These are phyloP conservation scores for Fraxinus baroniana DNA, from an alignment of 305 asterid genomes.

Conservation along the genomic window DNA sequence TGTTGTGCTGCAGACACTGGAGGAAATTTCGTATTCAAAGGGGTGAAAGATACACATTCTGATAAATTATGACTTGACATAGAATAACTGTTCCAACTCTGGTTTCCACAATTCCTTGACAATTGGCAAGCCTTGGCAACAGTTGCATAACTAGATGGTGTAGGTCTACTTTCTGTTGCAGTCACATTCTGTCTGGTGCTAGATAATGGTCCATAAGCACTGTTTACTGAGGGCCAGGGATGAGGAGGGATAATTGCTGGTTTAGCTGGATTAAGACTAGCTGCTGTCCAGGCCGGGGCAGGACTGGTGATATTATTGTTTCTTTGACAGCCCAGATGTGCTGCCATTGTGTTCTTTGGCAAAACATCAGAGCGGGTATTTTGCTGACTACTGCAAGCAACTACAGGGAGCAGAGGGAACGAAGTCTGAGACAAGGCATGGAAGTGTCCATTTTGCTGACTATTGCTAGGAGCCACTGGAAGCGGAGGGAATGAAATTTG, in stretches of 20 bases:
- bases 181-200: slow-evolving; percentile 45
- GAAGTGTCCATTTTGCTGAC: background rate
- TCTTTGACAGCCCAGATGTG: slow-evolving; percentile 51
- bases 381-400: slow-evolving; percentile 37
- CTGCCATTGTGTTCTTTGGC: slow-evolving; percentile 60
- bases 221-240: slow-evolving; percentile 63
- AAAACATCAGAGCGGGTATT: slow-evolving; percentile 42
- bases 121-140: slow-evolving; percentile 33
- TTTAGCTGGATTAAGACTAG: slow-evolving; percentile 37
- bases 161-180: slow-evolving; percentile 33
- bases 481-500: slow-evolving; percentile 78
- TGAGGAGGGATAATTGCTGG: slow-evolving; percentile 34
- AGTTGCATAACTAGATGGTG: slow-evolving; percentile 35
- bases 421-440: background rate
- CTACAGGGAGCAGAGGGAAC: background rate
- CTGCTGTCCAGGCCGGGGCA: slow-evolving; percentile 48
- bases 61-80: slow-evolving; percentile 78
- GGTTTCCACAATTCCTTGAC: slow-evolving; percentile 47
- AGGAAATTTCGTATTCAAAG: slow-evolving; percentile 58
- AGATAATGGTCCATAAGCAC: slow-evolving; percentile 54
- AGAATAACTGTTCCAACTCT: slow-evolving; percentile 55
- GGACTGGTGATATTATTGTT: slow-evolving; percentile 36
- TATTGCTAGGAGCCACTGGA: slow-evolving; percentile 44
- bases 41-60: slow-evolving; percentile 37
- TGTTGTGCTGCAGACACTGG: slow-evolving; percentile 72